Conservation (phyloP, 1,284 basidiomycete genomes). For the Inonotus obliquus region DNA sequence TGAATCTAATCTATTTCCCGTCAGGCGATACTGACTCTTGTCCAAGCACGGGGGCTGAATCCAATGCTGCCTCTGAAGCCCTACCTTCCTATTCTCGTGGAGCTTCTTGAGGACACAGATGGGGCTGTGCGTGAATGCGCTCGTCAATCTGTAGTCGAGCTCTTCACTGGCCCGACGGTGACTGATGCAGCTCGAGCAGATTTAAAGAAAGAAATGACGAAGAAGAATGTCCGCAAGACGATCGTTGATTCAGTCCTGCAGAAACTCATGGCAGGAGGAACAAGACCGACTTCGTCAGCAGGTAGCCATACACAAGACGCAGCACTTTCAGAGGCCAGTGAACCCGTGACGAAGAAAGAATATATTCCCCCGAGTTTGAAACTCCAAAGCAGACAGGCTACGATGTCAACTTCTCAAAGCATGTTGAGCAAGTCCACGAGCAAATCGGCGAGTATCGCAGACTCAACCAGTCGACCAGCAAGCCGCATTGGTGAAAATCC, state of each 20-base stretch:
- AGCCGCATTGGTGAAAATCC: slow-evolving; percentile 9
- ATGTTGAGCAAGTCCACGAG: slow-evolving; percentile 44
- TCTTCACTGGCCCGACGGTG: slow-evolving; percentile 80
- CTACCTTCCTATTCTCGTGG: slow-evolving; percentile 79
- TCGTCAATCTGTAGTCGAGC: slow-evolving; percentile 71
- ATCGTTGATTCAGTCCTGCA: slow-evolving; percentile 70
- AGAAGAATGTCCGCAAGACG: slow-evolving; percentile 81
- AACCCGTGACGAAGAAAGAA: slow-evolving; percentile 44
- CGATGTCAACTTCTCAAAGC: slow-evolving; percentile 29
- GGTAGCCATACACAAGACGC: slow-evolving; percentile 43
- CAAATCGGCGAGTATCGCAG: slow-evolving; percentile 30
- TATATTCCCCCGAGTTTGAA: slow-evolving; percentile 72
- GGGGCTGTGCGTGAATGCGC: slow-evolving; percentile 85
- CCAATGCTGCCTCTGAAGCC: slow-evolving; percentile 79
- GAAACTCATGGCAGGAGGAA: slow-evolving; percentile 48
- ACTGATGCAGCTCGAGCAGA: slow-evolving; percentile 86
- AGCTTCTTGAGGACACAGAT: slow-evolving; percentile 86
- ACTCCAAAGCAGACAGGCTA: slow-evolving; percentile 49
- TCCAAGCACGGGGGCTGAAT: slow-evolving; percentile 61
- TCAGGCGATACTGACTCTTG: slow-evolving; percentile 62
- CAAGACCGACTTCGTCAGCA: slow-evolving; percentile 26
- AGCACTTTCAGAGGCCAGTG: slow-evolving; percentile 58
- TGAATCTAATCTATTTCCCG: background rate
- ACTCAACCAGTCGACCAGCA: slow-evolving; percentile 12
- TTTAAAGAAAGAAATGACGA: slow-evolving; percentile 87